phyloP scores from a whole-genome alignment of 164 flowering plant genomes.

The Vitis cinerea region DNA sequence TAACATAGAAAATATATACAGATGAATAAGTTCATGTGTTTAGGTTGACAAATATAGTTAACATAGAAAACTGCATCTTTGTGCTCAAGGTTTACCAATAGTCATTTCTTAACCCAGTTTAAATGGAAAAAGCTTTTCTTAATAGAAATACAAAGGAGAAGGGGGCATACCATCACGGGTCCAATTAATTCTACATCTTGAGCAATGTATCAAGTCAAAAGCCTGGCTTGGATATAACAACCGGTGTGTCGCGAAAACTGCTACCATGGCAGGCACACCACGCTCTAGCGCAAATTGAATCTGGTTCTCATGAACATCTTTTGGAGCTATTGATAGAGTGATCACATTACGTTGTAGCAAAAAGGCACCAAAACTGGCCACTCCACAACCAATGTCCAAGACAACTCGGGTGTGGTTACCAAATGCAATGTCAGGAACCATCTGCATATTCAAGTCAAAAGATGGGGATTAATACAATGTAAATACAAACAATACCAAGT shows the following conservation, averaged over 20 bases:
- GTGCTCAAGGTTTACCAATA: no score
- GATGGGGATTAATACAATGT: neutral
- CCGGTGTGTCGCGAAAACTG: constrained; percentile 65
- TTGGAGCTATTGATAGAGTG: constrained; percentile 75
- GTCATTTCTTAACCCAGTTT: no score
- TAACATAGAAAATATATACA: no score
- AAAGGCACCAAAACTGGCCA: constrained; percentile 86
- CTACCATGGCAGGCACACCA: constrained; percentile 82
- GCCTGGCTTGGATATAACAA: constrained; percentile 76
- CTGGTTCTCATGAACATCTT: constrained; percentile 81
- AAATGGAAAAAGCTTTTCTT: neutral
- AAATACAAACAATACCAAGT: neutral
- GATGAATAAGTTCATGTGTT: no score
- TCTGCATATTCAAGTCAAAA: constrained; percentile 34
- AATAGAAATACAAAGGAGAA: constrained; percentile 5
- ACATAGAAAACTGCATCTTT: no score
- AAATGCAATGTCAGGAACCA: constrained; percentile 73
- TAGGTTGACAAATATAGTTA: no score
- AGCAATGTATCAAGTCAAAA: constrained; percentile 82
- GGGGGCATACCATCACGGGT: constrained; percentile 62
- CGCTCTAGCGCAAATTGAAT: constrained; percentile 84
- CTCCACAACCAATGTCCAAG: constrained; percentile 81
- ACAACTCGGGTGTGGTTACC: constrained; percentile 53
- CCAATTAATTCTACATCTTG: constrained; percentile 79
- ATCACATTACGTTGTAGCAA: constrained; percentile 56